These are phyloP conservation scores for Saccharomycopsis hybrid DNA, from an alignment of 1,139 yeast genomes.

Conservation along the genomic window DNA sequence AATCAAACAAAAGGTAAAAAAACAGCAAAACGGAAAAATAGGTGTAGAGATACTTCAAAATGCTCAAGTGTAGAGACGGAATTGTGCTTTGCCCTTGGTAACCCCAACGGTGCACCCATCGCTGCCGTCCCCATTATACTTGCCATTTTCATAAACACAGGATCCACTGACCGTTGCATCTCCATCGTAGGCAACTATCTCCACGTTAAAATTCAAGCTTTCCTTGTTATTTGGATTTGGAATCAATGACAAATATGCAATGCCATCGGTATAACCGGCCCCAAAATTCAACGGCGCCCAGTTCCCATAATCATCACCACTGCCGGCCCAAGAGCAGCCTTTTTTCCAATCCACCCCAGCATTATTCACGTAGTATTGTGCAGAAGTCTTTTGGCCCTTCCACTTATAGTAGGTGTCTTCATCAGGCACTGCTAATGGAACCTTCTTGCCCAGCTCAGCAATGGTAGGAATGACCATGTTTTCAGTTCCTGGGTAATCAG, in stretches of 20 bases:
- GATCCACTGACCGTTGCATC: constrained; percentile 62
- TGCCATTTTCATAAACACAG: constrained; percentile 77
- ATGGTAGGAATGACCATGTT: constrained; percentile 93
- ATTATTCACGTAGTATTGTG: constrained; percentile 95
- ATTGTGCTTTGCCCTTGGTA: constrained; percentile 70
- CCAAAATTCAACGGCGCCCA: constrained; percentile 98
- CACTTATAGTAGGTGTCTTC: constrained; percentile 71
- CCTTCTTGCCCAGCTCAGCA: constrained; percentile 60
- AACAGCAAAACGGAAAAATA: no score
- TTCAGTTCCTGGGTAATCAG: constrained; percentile 99
- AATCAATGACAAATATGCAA: constrained; percentile 81
- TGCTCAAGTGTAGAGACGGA: constrained; percentile 25
- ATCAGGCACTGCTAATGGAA: constrained; percentile 71
- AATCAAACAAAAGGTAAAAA: no score
- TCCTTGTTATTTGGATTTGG: constrained; percentile 87
- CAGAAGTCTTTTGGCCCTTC: constrained; percentile 78
- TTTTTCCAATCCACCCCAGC: constrained; percentile 87
- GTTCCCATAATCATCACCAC: constrained; percentile 83
- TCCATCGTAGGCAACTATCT: constrained; percentile 61
- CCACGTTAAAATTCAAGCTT: constrained; percentile 78
- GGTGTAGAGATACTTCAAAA: no score
- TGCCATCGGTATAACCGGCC: constrained; percentile 77
- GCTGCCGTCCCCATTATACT: constrained; percentile 56
- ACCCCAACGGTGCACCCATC: constrained; percentile 96
- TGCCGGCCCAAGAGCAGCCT: constrained; percentile 90